Conservation (phyloP, 495 filamentous ascomycete species). For the Rhizodiscina lignyota region DNA sequence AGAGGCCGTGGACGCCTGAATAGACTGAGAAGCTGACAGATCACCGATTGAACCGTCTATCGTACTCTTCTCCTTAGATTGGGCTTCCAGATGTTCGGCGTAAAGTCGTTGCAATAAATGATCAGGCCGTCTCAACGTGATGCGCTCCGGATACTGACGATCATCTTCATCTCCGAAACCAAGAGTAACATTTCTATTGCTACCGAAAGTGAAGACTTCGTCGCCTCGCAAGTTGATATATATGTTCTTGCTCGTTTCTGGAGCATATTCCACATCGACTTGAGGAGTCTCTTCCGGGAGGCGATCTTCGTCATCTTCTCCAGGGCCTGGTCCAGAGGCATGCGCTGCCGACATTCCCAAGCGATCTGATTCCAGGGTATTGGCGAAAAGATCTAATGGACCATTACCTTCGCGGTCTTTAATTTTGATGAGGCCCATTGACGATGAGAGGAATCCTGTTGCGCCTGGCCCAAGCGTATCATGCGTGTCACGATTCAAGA, state of each 20-base stretch:
- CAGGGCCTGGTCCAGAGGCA: constrained; percentile 3
- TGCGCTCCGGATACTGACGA: constrained; percentile 77
- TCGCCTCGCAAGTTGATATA: constrained; percentile 35
- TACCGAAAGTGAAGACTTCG: constrained; percentile 83
- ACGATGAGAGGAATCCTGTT: constrained; percentile 22
- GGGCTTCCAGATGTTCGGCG: constrained; percentile 15
- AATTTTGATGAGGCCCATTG: constrained; percentile 66
- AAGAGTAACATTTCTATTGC: constrained; percentile 84
- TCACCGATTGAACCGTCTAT: constrained; percentile 17
- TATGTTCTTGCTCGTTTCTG: neutral
- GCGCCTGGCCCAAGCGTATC: constrained; percentile 40
- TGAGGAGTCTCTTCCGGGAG: constrained; percentile 13
- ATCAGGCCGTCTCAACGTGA: constrained; percentile 61
- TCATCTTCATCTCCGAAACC: constrained; percentile 90
- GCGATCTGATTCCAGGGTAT: constrained; percentile 44
- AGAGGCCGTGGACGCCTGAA: too few relatives aligned
- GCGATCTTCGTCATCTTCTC: constrained; percentile 14
- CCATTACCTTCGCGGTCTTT: constrained; percentile 93
- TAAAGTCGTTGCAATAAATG: constrained; percentile 58
- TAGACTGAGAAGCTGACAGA: too few relatives aligned
- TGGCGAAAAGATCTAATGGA: constrained; percentile 79
- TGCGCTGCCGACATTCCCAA: constrained; percentile 10
- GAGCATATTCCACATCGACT: constrained; percentile 9
- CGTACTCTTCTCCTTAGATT: constrained; percentile 9
- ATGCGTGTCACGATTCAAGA: constrained; percentile 57